Evolutionary conservation across 306 rosid genomes (phyloP).

Genomic region (Coriaria nepalensis): DNA sequence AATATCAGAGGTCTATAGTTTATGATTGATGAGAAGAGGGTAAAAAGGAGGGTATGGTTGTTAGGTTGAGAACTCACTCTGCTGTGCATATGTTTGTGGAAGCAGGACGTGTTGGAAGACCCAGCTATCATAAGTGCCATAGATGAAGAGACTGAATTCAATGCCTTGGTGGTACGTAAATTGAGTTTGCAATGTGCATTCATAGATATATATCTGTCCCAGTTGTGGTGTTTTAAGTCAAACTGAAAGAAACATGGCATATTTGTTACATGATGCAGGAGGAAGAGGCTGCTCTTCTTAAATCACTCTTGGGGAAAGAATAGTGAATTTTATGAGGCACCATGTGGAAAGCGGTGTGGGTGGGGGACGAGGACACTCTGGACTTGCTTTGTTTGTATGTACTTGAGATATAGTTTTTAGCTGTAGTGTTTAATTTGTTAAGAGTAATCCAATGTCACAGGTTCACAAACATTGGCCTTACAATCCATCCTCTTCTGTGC

Average conservation of each 20-base stretch:
- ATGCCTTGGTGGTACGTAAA: conserved; percentile 73
- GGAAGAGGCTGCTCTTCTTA: conserved; percentile 83
- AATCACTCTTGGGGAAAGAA: conserved; percentile 58
- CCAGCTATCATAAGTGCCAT: conserved; percentile 58
- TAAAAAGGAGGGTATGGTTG: neutral
- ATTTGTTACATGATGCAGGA: conserved; percentile 36
- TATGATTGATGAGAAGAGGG: conserved; percentile 1
- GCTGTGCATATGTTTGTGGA: conserved; percentile 6
- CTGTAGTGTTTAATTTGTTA: too few relatives aligned
- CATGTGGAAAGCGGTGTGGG: too few relatives aligned
- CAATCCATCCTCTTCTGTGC: too few relatives aligned
- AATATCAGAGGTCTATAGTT: neutral
- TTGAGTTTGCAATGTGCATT: conserved; percentile 13
- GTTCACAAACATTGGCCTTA: too few relatives aligned
- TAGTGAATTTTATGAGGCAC: conserved; percentile 7
- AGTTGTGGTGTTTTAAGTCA: neutral
- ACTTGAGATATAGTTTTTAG: too few relatives aligned
- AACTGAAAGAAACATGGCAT: neutral
- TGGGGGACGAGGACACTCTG: too few relatives aligned
- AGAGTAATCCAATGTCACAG: too few relatives aligned
- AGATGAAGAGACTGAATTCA: conserved; percentile 94
- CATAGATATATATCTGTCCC: neutral
- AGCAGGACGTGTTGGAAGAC: conserved; percentile 79
- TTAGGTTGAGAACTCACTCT: neutral
- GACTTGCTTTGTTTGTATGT: too few relatives aligned